Conservation (phyloP, 495 filamentous ascomycete genomes). For the Filosporella fistucella region DNA sequence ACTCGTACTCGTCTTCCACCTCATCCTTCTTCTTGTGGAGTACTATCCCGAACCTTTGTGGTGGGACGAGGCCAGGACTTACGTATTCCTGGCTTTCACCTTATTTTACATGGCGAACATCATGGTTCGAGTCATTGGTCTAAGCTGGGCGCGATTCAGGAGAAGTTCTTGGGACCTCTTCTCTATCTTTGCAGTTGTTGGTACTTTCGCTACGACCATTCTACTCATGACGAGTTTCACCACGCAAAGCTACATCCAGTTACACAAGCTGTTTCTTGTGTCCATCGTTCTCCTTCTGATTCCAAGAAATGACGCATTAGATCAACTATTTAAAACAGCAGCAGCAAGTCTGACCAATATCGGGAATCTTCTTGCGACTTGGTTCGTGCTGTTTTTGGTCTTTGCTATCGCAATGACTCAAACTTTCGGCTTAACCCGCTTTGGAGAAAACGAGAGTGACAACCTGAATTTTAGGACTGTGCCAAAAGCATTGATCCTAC, state of each 20-base stretch:
- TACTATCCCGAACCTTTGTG: constrained; percentile 65
- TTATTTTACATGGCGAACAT: constrained; percentile 84
- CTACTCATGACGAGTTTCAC: constrained; percentile 52
- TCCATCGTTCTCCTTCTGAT: constrained; percentile 89
- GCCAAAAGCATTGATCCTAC: constrained; percentile 85
- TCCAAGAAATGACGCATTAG: constrained; percentile 92
- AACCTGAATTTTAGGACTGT: constrained; percentile 94
- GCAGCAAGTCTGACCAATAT: constrained; percentile 92
- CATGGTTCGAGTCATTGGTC: constrained; percentile 75
- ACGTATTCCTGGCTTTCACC: constrained; percentile 79
- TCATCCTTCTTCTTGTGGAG: constrained; percentile 79
- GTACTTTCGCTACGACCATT: constrained; percentile 73
- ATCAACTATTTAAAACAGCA: constrained; percentile 98
- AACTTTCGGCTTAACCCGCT: constrained; percentile 91
- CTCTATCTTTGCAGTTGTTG: constrained; percentile 79
- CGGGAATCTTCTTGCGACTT: constrained; percentile 89
- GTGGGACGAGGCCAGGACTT: constrained; percentile 68
- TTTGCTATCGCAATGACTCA: constrained; percentile 97
- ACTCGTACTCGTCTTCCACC: constrained; percentile 70
- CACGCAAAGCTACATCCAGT: constrained; percentile 59
- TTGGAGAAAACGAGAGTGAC: constrained; percentile 63
- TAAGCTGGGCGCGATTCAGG: constrained; percentile 90
- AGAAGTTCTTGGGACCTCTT: constrained; percentile 95
- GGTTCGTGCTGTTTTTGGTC: constrained; percentile 93
- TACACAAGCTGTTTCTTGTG: constrained; percentile 93